Base-by-base conservation (phyloP, 2,329 filamentous ascomycete species). In the Decorospora gaudefroyi region DNA sequence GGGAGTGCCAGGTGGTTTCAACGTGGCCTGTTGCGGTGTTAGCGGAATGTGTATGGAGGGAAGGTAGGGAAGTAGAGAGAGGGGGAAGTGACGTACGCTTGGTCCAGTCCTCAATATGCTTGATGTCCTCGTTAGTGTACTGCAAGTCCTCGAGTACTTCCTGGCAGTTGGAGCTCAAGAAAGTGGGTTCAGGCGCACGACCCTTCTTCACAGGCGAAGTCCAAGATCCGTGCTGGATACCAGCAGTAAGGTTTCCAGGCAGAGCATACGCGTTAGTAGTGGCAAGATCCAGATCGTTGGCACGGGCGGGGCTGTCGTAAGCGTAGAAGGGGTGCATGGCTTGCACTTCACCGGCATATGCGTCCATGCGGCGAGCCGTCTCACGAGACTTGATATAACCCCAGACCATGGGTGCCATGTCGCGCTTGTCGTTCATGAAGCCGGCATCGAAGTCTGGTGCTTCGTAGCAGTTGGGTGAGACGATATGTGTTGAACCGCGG, bases 361-460 rank as follows among this genome's bases (percentile, higher is more conserved):
- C 83, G 17, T 85, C 79, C 87, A 90, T 90, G 52, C 86, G 82
- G 3, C 87, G 80, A 1, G 87, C 87, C 3, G 86, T 90, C 77
- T 90, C 87, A 44, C 87, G 84, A 2, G 84, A 88, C 73, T 90
- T 90, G 76, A 90, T 87, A 71, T 90, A 90, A 3, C 84, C 84
- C 87, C 87, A 90, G 4, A 91, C 86, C 67, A 69, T 89, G 6
- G 87, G 86, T 1, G 84, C 86, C 87, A 91, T 90, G 62, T 91
- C 88, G 16, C 87, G 79, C 71, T 88, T 85, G 71, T 91, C 87
- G 60, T 88, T 91, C 87, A 91, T 90, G 75, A 90, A 91, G 15
- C 87, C 86, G 1, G 85, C 81, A 65, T 91, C 87, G 59, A 91
- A 90, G 72, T 90, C 87, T 0, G 87, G 87, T 10, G 76, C 74